A percentile compares a stretch with the other conserved stretches of the same genome.
phyloP scores from a whole-genome alignment of 345 rosid species.

The Punica granatum region DNA sequence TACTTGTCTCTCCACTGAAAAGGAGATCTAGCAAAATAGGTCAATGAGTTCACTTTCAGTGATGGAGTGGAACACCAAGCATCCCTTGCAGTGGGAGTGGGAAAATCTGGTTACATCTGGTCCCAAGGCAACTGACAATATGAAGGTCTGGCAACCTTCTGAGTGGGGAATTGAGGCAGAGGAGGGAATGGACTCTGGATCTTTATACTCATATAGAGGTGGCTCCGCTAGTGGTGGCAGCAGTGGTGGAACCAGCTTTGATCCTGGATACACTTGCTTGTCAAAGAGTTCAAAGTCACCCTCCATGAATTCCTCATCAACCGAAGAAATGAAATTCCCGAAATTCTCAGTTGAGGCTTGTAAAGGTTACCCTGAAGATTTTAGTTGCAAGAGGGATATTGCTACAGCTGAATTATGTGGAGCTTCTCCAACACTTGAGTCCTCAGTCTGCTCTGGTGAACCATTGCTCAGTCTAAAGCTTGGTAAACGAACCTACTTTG shows the following conservation, averaged over 20 bases:
- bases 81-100: constrained; percentile 72
- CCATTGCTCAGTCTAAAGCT: constrained; percentile 74
- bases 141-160: constrained; percentile 35
- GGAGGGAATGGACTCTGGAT: constrained; percentile 46
- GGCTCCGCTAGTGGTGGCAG: constrained; percentile 31
- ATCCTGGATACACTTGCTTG: constrained; percentile 51
- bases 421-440: constrained; percentile 41
- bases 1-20: background rate
- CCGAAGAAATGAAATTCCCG: constrained; percentile 37
- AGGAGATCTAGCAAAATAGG: background rate
- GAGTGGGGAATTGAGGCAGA: constrained; percentile 69
- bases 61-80: constrained; percentile 84
- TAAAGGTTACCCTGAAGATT: constrained; percentile 35
- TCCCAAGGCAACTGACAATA: constrained; percentile 41
- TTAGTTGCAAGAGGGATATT: constrained; percentile 29
- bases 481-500: constrained; percentile 65
- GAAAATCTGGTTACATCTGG: constrained; percentile 56
- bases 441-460: constrained; percentile 64
- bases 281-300: constrained; percentile 66
- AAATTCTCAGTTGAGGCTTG: constrained; percentile 34
- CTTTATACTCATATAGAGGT: constrained; percentile 42
- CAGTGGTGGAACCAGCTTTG: constrained; percentile 54
- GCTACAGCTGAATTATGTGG: constrained; percentile 17
- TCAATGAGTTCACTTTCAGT: constrained; percentile 32
- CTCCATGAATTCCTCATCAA: constrained; percentile 58